Conservation (phyloP, 208 protist species). For the Trypanosoma boissoni region DNA sequence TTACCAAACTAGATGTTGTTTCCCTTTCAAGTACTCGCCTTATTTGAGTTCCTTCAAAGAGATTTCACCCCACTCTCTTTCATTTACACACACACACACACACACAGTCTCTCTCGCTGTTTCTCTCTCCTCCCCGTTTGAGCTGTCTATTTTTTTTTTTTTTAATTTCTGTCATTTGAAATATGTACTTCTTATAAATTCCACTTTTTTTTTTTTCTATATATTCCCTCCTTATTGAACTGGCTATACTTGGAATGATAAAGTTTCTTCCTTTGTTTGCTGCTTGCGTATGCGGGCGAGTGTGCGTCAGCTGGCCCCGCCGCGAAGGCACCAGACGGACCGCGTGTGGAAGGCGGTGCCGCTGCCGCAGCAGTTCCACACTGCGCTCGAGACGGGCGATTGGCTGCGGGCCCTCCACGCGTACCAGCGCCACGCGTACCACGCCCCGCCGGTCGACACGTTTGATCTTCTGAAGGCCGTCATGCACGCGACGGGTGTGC, state of each 20-base stretch:
- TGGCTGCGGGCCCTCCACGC: constrained; percentile 75
- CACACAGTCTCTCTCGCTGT: too few species aligned
- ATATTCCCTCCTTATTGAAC: not conserved
- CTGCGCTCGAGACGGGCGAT: constrained; percentile 72
- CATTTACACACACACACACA: too few species aligned
- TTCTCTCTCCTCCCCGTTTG: constrained; percentile 1
- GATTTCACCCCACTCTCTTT: too few species aligned
- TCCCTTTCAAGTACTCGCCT: too few species aligned
- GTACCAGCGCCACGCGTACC: constrained; percentile 86
- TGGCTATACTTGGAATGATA: too few species aligned
- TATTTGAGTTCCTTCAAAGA: too few species aligned
- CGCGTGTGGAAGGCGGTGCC: constrained; percentile 80
- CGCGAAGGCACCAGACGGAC: constrained; percentile 24
- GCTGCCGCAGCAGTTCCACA: constrained; percentile 74
- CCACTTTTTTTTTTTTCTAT: constrained; percentile 19
- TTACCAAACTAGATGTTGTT: too few species aligned
- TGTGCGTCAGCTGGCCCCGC: not conserved
- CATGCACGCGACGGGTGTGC: constrained; percentile 82
- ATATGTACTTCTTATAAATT: not conserved
- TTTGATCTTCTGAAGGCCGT: constrained; percentile 80
- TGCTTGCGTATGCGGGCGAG: constrained; percentile 15
- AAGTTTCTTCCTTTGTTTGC: constrained; percentile 10
- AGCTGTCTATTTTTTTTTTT: constrained; percentile 1
- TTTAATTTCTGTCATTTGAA: constrained; percentile 13
- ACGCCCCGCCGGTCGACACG: constrained; percentile 83